Evolutionary conservation across 148 eudicot genomes (phyloP), one percentile per base, ranked within the genome.

Genomic region (Amaranthus hypochondriacus): DNA sequence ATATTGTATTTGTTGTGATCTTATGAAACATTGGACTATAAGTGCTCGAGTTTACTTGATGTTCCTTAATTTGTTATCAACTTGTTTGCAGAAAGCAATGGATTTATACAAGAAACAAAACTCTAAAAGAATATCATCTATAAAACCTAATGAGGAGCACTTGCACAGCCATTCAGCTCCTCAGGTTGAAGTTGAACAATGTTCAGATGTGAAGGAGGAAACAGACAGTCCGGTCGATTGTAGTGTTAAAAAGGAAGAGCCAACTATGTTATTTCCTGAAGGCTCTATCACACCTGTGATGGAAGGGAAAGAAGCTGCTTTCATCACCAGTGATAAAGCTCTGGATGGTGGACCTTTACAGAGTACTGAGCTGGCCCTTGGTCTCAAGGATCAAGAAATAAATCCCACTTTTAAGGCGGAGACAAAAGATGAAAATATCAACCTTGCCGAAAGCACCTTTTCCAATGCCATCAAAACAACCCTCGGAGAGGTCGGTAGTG

Each of bases 21-120:
- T 62, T 15, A 46, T 28, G 7, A 5, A 28, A 28, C 39, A 28
- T 2, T 28, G 48, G 4, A 7, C 46, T 47, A 7, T 28, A 28
- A 28, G 2, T 28, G 44, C n/a, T n/a, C 5, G 39, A 28, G 49
- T 11, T 58, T 48, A 28, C 39, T 28, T 4, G 47, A 28, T 75
- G 47, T 52, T 44, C 9, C 4, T 39, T 11, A 48, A 65, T 75
- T 49, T 70, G 55, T 46, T 28, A 28, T 73, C 53, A 9, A 56
- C 51, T 65, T 28, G 11, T 61, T n/a, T 69, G 63, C 86, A 84
- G 86, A 81, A 79, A 70, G 86, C 86, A 14, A 44, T 84, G 82
- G 55, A 73, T 65, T 54, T 81, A 69, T 84, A 81, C 86, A 84
- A 84, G 75, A 55, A 77, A 51, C 78, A 84, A 39, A 81, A 75